phyloP scores from a whole-genome alignment of 768 basidiomycete genomes.

The Tephrocybe sp. region DNA sequence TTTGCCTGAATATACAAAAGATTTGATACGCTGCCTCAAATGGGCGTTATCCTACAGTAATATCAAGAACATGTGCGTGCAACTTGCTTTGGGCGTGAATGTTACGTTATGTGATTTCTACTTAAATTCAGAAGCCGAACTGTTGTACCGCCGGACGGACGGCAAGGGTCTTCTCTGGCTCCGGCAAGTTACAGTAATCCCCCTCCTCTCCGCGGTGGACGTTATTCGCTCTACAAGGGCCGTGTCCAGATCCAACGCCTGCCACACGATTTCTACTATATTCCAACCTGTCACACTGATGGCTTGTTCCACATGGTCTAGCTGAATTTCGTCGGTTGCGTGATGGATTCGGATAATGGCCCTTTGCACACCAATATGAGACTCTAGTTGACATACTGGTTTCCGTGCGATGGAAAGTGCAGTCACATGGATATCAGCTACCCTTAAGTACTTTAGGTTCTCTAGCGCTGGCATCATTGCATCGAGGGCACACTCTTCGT shows the following conservation, averaged over 20 bases:
- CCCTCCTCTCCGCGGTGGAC: not conserved
- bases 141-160: not conserved
- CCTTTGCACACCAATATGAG: not conserved
- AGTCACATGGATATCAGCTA: not conserved
- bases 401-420: not conserved
- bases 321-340: not conserved
- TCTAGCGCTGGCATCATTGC: not conserved
- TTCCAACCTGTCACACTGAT: not conserved
- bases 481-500: not conserved
- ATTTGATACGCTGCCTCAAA: too few relatives aligned
- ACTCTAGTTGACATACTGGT: not conserved
- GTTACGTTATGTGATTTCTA: not conserved
- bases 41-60: too few relatives aligned
- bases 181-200: not conserved
- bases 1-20: too few relatives aligned
- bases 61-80: not conserved
- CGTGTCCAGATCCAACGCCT: not conserved
- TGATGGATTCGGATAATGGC: not conserved
- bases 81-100: not conserved
- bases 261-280: not conserved
- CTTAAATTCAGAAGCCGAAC: not conserved
- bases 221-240: not conserved
- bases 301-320: not conserved
- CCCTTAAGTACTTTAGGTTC: not conserved
- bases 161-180: not conserved